A percentile compares a stretch with the other conserved stretches of the same genome.
Conservation (phyloP, 768 basidiomycete species). For the Phylloporus sp. region DNA sequence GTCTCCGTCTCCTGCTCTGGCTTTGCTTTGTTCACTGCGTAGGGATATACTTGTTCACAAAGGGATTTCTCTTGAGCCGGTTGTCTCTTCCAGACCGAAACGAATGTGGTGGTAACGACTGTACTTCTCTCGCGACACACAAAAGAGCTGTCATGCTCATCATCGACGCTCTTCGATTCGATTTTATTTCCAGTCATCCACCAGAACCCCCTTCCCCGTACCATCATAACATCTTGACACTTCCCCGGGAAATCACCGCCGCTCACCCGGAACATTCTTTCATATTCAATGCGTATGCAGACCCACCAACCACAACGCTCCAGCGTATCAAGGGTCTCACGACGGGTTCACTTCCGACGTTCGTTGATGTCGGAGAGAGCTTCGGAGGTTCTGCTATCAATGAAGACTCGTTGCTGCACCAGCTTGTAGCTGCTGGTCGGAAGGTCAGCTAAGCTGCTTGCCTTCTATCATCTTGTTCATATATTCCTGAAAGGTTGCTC, state of each 20-base stretch:
- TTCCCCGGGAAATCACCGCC: constrained; percentile 70
- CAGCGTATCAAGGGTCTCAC: constrained; percentile 95
- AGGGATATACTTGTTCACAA: constrained; percentile 86
- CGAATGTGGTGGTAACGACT: constrained; percentile 55
- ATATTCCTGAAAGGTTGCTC: constrained; percentile 53
- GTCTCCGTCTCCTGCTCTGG: constrained; percentile 44
- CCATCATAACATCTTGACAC: constrained; percentile 78
- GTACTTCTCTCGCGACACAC: constrained; percentile 52
- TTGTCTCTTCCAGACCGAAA: constrained; percentile 27
- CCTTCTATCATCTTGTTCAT: background rate
- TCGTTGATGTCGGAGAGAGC: constrained; percentile 90
- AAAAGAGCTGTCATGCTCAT: constrained; percentile 78
- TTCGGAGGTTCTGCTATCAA: constrained; percentile 83
- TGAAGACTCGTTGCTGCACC: constrained; percentile 86
- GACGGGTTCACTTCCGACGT: constrained; percentile 93
- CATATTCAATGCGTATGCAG: constrained; percentile 85
- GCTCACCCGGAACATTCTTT: constrained; percentile 68
- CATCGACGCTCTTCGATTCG: constrained; percentile 91
- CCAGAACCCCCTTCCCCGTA: constrained; percentile 52
- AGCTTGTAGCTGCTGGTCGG: constrained; percentile 56
- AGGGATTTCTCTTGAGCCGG: constrained; percentile 88
- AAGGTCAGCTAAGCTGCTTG: constrained; percentile 39
- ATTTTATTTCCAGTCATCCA: constrained; percentile 79
- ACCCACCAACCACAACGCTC: constrained; percentile 93
- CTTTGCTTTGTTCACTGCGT: constrained; percentile 65